Base-by-base conservation (phyloP, 306 rosid species). In the Inga oerstediana region DNA sequence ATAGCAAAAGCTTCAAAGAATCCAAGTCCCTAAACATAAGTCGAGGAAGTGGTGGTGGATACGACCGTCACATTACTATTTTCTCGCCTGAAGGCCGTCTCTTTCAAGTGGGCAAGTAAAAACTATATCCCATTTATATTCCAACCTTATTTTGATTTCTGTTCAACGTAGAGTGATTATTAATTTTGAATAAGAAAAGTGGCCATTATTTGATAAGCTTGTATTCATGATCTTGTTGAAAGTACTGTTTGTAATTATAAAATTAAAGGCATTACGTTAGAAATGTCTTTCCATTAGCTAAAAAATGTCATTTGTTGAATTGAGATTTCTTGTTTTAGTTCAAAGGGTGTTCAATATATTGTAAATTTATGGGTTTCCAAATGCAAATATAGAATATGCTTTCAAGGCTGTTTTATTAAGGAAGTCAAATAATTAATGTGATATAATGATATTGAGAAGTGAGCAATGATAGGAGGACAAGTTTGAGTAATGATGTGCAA, bases 11-110 rank as follows among this genome's bases (percentile, higher is more conserved):
- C 37, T 46, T 5, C 8, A 17, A 51, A 30, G 16, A 72, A 22
- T 72, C 54, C 30, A 27, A 27, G 11, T 45, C 81, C 11, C 11
- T 79, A 75, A 72, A 43, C 59, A 91, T 89, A 93, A 91, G 94
- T 86, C 87, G 94, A 73, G 94, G 98, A 77, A 96, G 99, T 45
- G 99, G 99, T 83, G 99, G 97, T 13, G 97, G 99, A 27, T 96
- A 96, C 45, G 98, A 96, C 64, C 98, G 99, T 62, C 99, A 96
- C 80, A 96, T 96, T 85, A 96, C 99, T 20, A 96, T 96, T 74
- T 96, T 96, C 93, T 96, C 99, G 15, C 99, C 99, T 0, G 99
- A 96, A 75, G 99, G 99, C 9, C 99, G 99, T 76, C 93, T 96
- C 62, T 96, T 96, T 74, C 99, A 89, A 88, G 87, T 86, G 4